These are phyloP conservation scores for Vitis rupestris DNA, from an alignment of 164 flowering plant genomes.

Conservation along the genomic window DNA sequence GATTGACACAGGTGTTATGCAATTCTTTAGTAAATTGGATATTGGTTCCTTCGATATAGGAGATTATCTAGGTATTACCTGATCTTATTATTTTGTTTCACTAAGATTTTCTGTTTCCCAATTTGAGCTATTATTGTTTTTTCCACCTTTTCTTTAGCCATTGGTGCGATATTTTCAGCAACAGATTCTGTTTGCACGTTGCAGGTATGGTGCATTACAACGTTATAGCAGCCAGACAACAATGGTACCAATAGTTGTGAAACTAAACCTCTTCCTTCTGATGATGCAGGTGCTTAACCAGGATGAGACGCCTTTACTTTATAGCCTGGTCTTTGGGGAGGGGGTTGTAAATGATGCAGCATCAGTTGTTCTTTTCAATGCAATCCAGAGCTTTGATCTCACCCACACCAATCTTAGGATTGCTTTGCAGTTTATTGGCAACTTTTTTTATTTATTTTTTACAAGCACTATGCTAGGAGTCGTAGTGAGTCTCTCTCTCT, in stretches of 20 bases:
- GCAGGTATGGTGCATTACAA: constrained; percentile 45
- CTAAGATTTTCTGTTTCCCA: not conserved
- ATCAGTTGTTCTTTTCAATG: constrained; percentile 89
- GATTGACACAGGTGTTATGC: constrained; percentile 39
- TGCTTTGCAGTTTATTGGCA: constrained; percentile 53
- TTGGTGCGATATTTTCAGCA: constrained; percentile 89
- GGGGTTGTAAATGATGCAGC: constrained; percentile 94
- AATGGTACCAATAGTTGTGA: not conserved
- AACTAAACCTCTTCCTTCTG: constrained; percentile 6
- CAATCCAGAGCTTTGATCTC: constrained; percentile 75
- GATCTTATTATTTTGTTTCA: not conserved
- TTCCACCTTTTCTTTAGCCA: constrained; percentile 41
- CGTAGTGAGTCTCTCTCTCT: constrained; percentile 38
- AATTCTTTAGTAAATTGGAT: constrained; percentile 38
- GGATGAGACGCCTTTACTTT: constrained; percentile 84
- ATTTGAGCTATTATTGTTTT: constrained; percentile 9
- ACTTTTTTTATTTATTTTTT: constrained; percentile 61
- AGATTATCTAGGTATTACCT: constrained; percentile 48
- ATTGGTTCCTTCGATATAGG: constrained; percentile 48
- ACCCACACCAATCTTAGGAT: constrained; percentile 33
- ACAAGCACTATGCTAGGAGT: constrained; percentile 80
- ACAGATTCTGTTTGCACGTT: constrained; percentile 93
- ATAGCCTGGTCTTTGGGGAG: constrained; percentile 91
- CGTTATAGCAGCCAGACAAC: not conserved
- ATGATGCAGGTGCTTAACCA: constrained; percentile 71